phyloP scores from a whole-genome alignment of 129 eudicot genomes.

The Scalesia atractyloides region DNA sequence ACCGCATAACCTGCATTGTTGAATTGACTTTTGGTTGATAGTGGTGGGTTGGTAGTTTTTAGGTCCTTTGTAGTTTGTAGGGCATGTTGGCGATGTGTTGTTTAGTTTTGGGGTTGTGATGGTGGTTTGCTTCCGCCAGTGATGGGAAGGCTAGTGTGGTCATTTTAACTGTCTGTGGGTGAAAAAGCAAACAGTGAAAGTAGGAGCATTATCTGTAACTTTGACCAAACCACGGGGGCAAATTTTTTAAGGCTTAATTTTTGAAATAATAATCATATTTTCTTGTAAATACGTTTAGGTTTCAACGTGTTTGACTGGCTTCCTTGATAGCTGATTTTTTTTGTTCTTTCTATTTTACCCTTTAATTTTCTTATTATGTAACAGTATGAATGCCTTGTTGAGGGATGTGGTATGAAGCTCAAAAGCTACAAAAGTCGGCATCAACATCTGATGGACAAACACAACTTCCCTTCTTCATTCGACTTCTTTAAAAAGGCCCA shows the following conservation, averaged over 20 bases:
- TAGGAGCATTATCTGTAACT: not conserved
- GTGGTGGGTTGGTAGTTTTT: too few relatives aligned
- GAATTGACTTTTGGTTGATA: too few relatives aligned
- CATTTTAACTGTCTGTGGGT: too few relatives aligned
- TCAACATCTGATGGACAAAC: conserved; percentile 91
- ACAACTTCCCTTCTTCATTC: conserved; percentile 77
- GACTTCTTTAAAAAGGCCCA: conserved; percentile 72
- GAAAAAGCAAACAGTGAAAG: too few relatives aligned
- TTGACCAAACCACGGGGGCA: not conserved
- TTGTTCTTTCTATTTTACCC: not conserved
- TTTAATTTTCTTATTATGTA: conserved; percentile 1
- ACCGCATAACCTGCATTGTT: too few relatives aligned
- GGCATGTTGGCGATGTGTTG: too few relatives aligned
- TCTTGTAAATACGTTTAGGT: too few relatives aligned
- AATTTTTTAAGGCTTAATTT: too few relatives aligned
- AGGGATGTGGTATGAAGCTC: conserved; percentile 77
- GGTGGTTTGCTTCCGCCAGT: too few relatives aligned
- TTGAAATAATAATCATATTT: not conserved
- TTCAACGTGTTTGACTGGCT: not conserved
- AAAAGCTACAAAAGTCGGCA: conserved; percentile 92
- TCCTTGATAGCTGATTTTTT: not conserved
- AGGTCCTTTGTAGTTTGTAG: too few relatives aligned
- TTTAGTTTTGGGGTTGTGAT: too few relatives aligned
- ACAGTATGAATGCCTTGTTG: conserved; percentile 97
- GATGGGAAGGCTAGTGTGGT: too few relatives aligned